Evolutionary conservation across 2,329 filamentous ascomycete species (phyloP).

Genomic region (Orbilia javanica): DNA sequence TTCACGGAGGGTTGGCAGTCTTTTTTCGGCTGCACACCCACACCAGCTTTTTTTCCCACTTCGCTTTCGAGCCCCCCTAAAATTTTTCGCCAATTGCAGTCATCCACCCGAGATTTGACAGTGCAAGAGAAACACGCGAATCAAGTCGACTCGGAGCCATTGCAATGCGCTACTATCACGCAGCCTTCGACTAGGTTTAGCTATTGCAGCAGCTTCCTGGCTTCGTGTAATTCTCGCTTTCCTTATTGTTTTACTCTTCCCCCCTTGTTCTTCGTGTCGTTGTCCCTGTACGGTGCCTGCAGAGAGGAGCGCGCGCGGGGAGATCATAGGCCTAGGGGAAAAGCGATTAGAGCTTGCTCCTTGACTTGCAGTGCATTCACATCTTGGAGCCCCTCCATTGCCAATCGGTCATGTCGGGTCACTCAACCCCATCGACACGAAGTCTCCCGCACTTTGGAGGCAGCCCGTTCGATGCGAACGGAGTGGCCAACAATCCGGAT

Average conservation of each 20-base stretch:
- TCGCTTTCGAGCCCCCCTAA: conserved; percentile 46
- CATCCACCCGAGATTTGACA: conserved; percentile 58
- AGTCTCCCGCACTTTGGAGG: conserved; percentile 58
- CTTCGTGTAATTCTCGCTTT: conserved; percentile 54
- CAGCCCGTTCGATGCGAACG: conserved; percentile 58
- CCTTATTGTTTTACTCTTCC: conserved; percentile 29
- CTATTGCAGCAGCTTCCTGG: conserved; percentile 55
- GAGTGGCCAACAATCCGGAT: conserved; percentile 53
- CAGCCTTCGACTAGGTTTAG: conserved; percentile 54
- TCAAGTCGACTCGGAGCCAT: conserved; percentile 54
- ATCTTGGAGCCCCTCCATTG: conserved; percentile 38
- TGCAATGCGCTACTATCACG: conserved; percentile 46
- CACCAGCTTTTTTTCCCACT: conserved; percentile 35
- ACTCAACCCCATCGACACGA: conserved; percentile 59
- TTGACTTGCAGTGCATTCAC: conserved; percentile 30
- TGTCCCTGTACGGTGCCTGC: conserved; percentile 49
- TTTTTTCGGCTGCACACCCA: conserved; percentile 30
- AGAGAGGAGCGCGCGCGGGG: conserved; percentile 27
- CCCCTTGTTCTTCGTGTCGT: conserved; percentile 48
- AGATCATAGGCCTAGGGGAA: conserved; percentile 36
- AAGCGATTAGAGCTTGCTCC: conserved; percentile 30
- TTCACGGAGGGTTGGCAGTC: conserved; percentile 20
- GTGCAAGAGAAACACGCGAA: conserved; percentile 56
- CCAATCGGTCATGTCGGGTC: conserved; percentile 59
- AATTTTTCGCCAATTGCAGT: conserved; percentile 59